These are phyloP conservation scores for Psilocybe sp. DNA, from an alignment of 768 basidiomycete genomes.

Conservation along the genomic window DNA sequence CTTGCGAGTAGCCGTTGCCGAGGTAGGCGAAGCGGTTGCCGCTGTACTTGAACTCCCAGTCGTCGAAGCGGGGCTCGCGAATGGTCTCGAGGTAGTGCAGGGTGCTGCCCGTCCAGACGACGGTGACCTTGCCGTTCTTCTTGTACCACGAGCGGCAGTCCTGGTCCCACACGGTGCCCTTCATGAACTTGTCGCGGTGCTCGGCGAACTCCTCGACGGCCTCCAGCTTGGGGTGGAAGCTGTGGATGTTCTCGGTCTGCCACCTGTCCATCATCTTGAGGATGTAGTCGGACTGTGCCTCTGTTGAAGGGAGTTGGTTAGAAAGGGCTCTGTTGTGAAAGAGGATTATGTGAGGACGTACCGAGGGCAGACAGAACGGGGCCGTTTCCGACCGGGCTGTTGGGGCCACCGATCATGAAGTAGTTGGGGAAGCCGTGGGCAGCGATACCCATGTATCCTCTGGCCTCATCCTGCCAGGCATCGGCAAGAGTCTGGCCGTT, in stretches of 20 bases:
- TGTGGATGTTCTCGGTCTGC: conserved; percentile 35
- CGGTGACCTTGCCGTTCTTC: conserved; percentile 28
- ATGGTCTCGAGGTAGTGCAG: conserved; percentile 33
- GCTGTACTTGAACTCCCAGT: conserved; percentile 31
- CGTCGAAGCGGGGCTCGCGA: conserved; percentile 29
- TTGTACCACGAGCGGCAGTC: conserved; percentile 35
- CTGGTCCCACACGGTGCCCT: conserved; percentile 28
- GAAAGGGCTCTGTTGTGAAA: neutral
- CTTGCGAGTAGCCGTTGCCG: conserved; percentile 32
- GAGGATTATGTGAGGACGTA: conserved; percentile 4
- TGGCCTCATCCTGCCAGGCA: conserved; percentile 29
- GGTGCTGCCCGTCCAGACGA: conserved; percentile 34
- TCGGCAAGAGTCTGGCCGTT: conserved; percentile 24
- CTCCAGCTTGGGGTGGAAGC: conserved; percentile 30
- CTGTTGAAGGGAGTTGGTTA: conserved; percentile 11
- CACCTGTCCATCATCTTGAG: conserved; percentile 30
- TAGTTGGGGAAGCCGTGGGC: conserved; percentile 33
- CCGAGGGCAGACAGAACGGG: conserved; percentile 29
- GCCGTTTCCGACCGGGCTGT: conserved; percentile 33
- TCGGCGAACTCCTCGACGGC: conserved; percentile 31
- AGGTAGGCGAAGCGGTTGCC: conserved; percentile 33
- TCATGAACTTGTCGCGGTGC: conserved; percentile 31
- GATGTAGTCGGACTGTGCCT: conserved; percentile 31
- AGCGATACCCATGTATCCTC: conserved; percentile 28
- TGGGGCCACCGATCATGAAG: conserved; percentile 29